A percentile compares a stretch with the other conserved stretches of the same genome.
These are phyloP conservation scores for Botryotinia narcissicola DNA, from an alignment of 2,329 filamentous ascomycete genomes.

Conservation along the genomic window DNA sequence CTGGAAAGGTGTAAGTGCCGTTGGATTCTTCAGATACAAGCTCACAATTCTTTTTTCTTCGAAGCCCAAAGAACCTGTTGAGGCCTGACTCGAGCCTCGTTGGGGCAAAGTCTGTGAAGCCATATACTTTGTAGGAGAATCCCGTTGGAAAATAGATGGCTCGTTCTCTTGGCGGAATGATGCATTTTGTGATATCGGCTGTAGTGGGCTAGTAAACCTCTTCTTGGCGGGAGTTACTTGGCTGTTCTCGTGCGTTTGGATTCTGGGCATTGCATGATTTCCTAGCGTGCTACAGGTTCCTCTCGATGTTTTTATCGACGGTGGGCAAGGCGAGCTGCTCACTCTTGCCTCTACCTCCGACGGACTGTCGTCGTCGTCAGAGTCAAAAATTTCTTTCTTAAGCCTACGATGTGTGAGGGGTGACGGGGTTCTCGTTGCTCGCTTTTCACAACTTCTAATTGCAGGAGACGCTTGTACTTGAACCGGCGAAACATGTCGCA, in stretches of 20 bases:
- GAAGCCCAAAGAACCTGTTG: constrained; percentile 24
- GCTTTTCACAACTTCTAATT: constrained; percentile 18
- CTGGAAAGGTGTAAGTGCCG: constrained; percentile 26
- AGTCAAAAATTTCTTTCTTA: constrained; percentile 33
- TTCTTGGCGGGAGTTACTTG: constrained; percentile 22
- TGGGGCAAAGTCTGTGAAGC: constrained; percentile 18
- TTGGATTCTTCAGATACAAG: constrained; percentile 29
- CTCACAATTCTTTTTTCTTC: constrained; percentile 35
- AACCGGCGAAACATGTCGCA: constrained; percentile 15
- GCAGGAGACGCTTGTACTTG: constrained; percentile 34
- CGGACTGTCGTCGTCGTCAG: constrained; percentile 36
- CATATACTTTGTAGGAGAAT: background rate
- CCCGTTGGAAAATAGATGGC: constrained; percentile 32
- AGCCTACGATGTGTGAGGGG: constrained; percentile 25
- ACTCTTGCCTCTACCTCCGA: constrained; percentile 26
- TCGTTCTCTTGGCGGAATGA: constrained; percentile 27
- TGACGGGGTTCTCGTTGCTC: constrained; percentile 18
- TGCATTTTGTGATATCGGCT: constrained; percentile 34
- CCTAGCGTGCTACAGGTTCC: constrained; percentile 13
- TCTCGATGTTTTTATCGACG: constrained; percentile 26
- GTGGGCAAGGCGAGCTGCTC: constrained; percentile 24
- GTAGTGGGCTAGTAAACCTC: constrained; percentile 32
- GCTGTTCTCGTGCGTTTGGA: background rate
- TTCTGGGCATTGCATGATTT: background rate
- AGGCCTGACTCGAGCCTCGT: constrained; percentile 27